Conservation (phyloP, 345 rosid species). For the Pistacia vera region DNA sequence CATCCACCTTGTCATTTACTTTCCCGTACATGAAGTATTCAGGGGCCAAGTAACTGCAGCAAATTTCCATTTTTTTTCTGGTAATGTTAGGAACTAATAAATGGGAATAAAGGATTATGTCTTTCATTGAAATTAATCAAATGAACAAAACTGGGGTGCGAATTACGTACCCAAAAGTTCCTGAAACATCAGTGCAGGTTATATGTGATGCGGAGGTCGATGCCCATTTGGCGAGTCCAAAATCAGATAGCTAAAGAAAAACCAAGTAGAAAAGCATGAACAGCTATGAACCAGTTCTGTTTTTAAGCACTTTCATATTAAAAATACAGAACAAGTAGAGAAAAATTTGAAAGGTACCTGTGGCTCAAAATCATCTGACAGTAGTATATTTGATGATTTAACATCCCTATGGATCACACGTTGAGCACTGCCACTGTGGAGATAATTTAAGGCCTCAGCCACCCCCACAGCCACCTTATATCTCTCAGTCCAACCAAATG, state of each 20-base stretch:
- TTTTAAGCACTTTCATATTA: slow-evolving; percentile 3
- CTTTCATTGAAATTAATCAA: not conserved
- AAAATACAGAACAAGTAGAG: slow-evolving; percentile 7
- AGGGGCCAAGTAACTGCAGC: slow-evolving; percentile 91
- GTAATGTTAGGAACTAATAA: too few relatives aligned
- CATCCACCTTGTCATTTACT: slow-evolving; percentile 89
- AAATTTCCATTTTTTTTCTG: not conserved
- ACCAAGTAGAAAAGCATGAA: slow-evolving; percentile 22
- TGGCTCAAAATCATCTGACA: slow-evolving; percentile 88
- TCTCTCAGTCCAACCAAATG: slow-evolving; percentile 81
- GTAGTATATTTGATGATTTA: slow-evolving; percentile 90
- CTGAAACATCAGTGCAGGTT: slow-evolving; percentile 79
- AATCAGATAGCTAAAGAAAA: slow-evolving; percentile 83
- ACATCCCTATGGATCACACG: slow-evolving; percentile 92
- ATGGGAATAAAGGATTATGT: not conserved
- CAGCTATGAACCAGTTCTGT: not conserved
- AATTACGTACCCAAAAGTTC: slow-evolving; percentile 86
- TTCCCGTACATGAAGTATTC: slow-evolving; percentile 95
- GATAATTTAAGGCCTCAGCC: slow-evolving; percentile 87
- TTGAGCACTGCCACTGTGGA: slow-evolving; percentile 61
- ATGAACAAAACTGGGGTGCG: not conserved
- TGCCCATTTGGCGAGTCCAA: slow-evolving; percentile 88
- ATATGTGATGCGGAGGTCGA: slow-evolving; percentile 61
- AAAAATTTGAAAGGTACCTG: slow-evolving; percentile 49
- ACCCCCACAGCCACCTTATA: slow-evolving; percentile 86